Evolutionary conservation across 768 basidiomycete species (phyloP), one percentile per base, ranked within the genome.

Genomic region (Grammothele lineata): DNA sequence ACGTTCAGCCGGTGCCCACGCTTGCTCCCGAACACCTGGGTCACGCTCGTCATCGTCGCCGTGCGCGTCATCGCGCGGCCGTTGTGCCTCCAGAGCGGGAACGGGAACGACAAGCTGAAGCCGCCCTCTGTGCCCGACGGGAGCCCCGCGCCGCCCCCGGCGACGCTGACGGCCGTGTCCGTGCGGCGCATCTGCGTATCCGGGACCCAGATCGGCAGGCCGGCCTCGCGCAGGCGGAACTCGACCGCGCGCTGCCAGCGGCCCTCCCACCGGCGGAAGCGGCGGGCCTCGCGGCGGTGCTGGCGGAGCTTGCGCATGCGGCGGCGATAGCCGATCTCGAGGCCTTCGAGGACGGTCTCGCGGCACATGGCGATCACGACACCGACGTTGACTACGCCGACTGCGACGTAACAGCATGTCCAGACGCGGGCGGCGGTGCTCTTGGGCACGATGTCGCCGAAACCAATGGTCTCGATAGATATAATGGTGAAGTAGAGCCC

Each of bases 401-500:
- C 63, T 0, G 70, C 65, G 32, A 78, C 69, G 51, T 84, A 86
- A 47, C 77, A 53, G 58, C 78, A 79, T 0, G 75, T 69, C 54
- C 85, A 84, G 11, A 83, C 53, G n/a, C 80, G 80, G 3, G 77
- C 68, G 1, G 72, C 72, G 3, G 77, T 66, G 2, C 70, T 66
- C 3, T 36, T 43, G 3, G 87, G 86, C 9, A 67, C 61, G 43
- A 89, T 82, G 57, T 91, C 88, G n/a, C 88, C 88, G 57, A 89
- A 88, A 4, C 84, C 81, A 48, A 65, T 56, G 6, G 62, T 85
- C 61, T 89, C 85, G 49, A 91, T 83, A 4, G 85, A 75, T 15
- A 80, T 78, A 32, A 87, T 72, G 7, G 82, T 78, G 57, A 89
- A 90, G 60, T 89, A 91, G n/a, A 92, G 70, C 1, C 80, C 82